Percentiles rank a stretch among this genome's conserved stretches.
Conservation (phyloP, 1,284 basidiomycete genomes). For the Athelia psychrophila region DNA sequence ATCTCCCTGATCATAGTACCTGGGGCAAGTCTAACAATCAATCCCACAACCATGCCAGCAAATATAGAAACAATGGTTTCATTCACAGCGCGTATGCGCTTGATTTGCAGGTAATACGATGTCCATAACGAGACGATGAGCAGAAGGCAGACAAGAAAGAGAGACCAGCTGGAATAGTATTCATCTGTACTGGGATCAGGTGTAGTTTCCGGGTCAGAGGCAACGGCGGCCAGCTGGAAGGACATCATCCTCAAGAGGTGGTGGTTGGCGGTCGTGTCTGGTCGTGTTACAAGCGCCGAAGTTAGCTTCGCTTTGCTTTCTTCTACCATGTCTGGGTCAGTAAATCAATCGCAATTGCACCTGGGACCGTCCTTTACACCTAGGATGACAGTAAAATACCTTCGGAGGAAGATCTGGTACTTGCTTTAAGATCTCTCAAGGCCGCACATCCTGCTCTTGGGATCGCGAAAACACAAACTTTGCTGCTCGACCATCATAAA, state of each 20-base stretch:
- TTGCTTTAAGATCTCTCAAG: conserved; percentile 38
- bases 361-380: conserved; percentile 4
- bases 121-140: conserved; percentile 95
- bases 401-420: conserved; percentile 45
- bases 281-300: neutral
- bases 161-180: conserved; percentile 91
- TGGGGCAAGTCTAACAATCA: conserved; percentile 87
- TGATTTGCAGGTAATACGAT: conserved; percentile 97
- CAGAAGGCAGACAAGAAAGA: conserved; percentile 92
- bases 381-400: conserved; percentile 18
- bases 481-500: conserved; percentile 56
- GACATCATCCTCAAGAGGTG: no score
- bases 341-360: conserved; percentile 6
- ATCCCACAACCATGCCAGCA: conserved; percentile 94
- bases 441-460: conserved; percentile 62
- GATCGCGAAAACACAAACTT: conserved; percentile 65
- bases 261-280: neutral
- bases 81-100: conserved; percentile 92
- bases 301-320: neutral
- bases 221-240: neutral
- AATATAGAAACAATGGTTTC: conserved; percentile 97
- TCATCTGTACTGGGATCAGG: conserved; percentile 51
- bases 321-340: neutral
- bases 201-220: neutral
- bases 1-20: conserved; percentile 96